Base-by-base conservation (phyloP, 2,329 filamentous ascomycete genomes). In the Dactylonectria estremocensis region DNA sequence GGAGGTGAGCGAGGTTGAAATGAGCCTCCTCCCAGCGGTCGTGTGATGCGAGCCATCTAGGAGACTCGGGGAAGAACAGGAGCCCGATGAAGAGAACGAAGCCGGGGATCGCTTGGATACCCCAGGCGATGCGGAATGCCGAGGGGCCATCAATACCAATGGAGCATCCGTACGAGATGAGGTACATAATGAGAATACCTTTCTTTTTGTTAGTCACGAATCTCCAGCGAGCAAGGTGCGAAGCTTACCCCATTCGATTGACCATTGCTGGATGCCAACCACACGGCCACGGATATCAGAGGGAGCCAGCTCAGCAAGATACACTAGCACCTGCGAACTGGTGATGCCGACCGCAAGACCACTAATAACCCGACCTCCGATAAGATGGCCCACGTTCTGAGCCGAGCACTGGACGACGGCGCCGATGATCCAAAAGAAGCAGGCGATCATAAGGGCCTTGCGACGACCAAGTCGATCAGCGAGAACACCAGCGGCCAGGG, bases 231-330 rank as follows among this genome's bases (percentile, higher is more conserved):
- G 33, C 6, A 9, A 1, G 1, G 18, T 40, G 16, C n/a, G 1
- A 11, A 10, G 24, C 69, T 49, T 55, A 73, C 80, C 80, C 79
- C 80, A 92, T 70, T 92, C 92, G 68, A 95, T 94, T 28, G 91
- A 90, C 84, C 91, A 92, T 78, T 94, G 92, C 78, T 94, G 92
- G 49, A 89, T 87, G 59, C 91, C 90, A 16, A 95, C 91, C 37
- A 95, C 84, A 49, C 90, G 86, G 16, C 91, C 91, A 69, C 91
- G 87, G 69, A 80, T 84, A 40, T 79, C 73, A 2, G 86, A 85
- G 53, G 88, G 87, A 18, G 91, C 88, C 33, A 93, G 84, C 77
- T 93, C 91, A 22, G 90, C 87, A 22, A 92, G 87, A 76, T 92
- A 93, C 35, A 92, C 90, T 3, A 90, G 90, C 2, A 91, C 90